Evolutionary conservation across 768 basidiomycete genomes (phyloP).

Genomic region (Rhizopogon rudus): DNA sequence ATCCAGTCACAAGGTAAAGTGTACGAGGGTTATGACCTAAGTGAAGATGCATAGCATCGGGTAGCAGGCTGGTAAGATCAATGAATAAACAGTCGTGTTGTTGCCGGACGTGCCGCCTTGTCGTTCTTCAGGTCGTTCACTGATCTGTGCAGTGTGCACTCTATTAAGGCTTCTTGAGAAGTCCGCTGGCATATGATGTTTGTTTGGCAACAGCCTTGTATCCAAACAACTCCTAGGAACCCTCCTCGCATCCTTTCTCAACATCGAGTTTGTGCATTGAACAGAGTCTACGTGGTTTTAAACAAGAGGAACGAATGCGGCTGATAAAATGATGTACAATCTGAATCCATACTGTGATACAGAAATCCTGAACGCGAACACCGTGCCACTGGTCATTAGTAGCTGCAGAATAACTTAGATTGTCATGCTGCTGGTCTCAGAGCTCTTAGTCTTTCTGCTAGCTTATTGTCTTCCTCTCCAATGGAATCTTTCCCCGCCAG

Average conservation of each 20-base stretch:
- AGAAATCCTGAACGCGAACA: neutral
- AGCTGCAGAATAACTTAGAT: neutral
- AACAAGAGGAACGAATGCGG: neutral
- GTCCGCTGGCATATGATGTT: neutral
- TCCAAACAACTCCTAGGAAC: neutral
- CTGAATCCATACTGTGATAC: neutral
- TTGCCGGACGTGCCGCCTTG: neutral
- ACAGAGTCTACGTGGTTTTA: neutral
- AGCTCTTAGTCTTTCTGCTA: conserved; percentile 87
- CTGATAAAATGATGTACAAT: neutral
- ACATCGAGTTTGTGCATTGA: neutral
- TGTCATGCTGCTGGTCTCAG: conserved; percentile 69
- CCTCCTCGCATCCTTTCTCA: too few species aligned
- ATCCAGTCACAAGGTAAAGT: conserved; percentile 67
- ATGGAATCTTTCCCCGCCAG: conserved; percentile 50
- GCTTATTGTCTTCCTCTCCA: conserved; percentile 72
- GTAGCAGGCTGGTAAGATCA: neutral
- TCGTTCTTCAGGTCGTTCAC: too few species aligned
- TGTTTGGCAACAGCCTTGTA: conserved; percentile 2
- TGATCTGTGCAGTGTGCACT: neutral
- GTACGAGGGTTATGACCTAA: conserved; percentile 63
- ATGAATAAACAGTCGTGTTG: neutral
- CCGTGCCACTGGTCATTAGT: neutral
- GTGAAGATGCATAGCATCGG: conserved; percentile 63
- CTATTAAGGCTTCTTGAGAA: neutral